Percentiles rank a stretch among this genome's conserved stretches.
Conservation (phyloP, 2,329 filamentous ascomycete species). For the Trichoderma atrobrunneum region DNA sequence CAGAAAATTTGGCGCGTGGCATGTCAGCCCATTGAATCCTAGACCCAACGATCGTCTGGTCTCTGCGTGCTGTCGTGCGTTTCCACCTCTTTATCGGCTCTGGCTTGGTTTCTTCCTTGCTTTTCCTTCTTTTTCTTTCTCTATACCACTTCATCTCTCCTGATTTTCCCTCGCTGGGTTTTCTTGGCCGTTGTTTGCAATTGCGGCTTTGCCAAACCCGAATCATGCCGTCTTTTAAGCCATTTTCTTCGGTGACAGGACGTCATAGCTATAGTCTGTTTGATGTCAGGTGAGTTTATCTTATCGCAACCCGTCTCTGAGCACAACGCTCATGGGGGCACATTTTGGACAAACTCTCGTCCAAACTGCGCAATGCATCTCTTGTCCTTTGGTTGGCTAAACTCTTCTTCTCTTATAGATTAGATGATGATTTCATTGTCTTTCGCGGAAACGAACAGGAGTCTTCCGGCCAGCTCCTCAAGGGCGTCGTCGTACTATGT, state of each 20-base stretch:
- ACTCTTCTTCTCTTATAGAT: slow-evolving; percentile 42
- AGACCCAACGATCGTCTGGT: slow-evolving; percentile 6
- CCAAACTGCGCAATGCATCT: background rate
- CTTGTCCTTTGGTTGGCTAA: background rate
- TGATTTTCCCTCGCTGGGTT: background rate
- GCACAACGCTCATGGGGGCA: background rate
- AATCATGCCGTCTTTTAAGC: slow-evolving; percentile 55
- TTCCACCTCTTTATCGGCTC: background rate
- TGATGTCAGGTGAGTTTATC: slow-evolving; percentile 52
- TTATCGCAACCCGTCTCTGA: background rate
- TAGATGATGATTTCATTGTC: slow-evolving; percentile 76
- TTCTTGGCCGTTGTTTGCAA: background rate
- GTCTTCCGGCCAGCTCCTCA: slow-evolving; percentile 70
- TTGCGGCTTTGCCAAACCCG: slow-evolving; percentile 13
- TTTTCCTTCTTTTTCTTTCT: background rate
- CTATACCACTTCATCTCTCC: background rate
- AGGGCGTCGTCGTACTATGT: slow-evolving; percentile 71
- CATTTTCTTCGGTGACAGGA: slow-evolving; percentile 51
- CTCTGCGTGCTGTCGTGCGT: background rate
- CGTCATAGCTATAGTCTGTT: slow-evolving; percentile 54
- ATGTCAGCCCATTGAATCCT: slow-evolving; percentile 17
- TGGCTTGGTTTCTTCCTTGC: background rate
- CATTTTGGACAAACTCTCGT: background rate
- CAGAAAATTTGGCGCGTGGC: slow-evolving; percentile 4
- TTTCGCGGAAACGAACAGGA: slow-evolving; percentile 74